Evolutionary conservation across 768 basidiomycete genomes (phyloP).

Genomic region (Lentinula aciculospora): DNA sequence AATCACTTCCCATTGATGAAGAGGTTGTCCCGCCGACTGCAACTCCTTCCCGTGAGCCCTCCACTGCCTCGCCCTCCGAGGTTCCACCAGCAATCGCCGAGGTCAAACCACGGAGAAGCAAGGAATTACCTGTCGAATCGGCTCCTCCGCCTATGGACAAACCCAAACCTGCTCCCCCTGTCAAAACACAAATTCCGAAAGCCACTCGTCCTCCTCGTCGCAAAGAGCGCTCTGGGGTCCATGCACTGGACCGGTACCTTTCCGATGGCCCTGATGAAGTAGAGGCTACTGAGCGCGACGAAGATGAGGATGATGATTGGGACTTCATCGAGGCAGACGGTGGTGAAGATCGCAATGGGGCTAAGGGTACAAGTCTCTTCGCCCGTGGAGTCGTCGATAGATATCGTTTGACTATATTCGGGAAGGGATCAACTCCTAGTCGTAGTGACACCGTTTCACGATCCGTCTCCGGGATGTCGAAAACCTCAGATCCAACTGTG

Average conservation of each 20-base stretch:
- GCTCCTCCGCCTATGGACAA: background rate
- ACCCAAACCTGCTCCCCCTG: background rate
- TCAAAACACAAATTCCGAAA: constrained; percentile 1
- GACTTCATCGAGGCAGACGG: constrained; percentile 81
- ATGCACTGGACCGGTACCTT: constrained; percentile 71
- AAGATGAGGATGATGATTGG: constrained; percentile 84
- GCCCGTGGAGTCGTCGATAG: constrained; percentile 90
- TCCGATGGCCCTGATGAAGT: constrained; percentile 46
- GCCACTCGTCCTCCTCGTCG: constrained; percentile 40
- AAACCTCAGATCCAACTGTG: constrained; percentile 34
- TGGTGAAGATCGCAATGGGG: constrained; percentile 79
- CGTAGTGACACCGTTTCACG: constrained; percentile 35
- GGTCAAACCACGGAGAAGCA: constrained; percentile 22
- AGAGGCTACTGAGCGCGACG: constrained; percentile 37
- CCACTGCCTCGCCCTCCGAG: constrained; percentile 4
- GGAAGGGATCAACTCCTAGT: constrained; percentile 69
- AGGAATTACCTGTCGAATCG: constrained; percentile 22
- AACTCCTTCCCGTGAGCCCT: constrained; percentile 1
- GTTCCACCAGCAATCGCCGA: constrained; percentile 9
- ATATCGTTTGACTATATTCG: constrained; percentile 80
- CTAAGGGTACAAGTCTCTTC: constrained; percentile 76
- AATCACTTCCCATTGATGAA: constrained; percentile 22
- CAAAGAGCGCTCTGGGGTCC: constrained; percentile 74
- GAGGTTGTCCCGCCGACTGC: constrained; percentile 2
- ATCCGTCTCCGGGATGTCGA: constrained; percentile 55